phyloP scores from a whole-genome alignment of 2,329 filamentous ascomycete genomes.

The Colletotrichum navitas region DNA sequence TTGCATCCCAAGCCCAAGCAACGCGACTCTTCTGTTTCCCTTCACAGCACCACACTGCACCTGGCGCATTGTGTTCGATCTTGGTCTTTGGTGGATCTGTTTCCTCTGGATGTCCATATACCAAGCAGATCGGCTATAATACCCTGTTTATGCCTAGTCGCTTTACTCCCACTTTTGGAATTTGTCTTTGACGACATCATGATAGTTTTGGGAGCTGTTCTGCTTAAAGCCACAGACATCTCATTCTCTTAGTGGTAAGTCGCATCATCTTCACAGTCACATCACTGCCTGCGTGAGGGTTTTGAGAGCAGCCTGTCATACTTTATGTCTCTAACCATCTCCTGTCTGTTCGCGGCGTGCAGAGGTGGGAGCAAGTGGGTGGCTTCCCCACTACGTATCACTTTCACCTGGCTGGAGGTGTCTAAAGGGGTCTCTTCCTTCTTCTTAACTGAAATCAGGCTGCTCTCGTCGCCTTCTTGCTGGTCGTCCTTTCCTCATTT shows the following conservation, averaged over 20 bases:
- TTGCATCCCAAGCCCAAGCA: conserved; percentile 38
- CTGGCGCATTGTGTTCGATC: conserved; percentile 39
- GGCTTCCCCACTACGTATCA: conserved; percentile 9
- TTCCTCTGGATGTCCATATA: conserved; percentile 32
- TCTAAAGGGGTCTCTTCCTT: background rate
- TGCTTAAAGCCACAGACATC: conserved; percentile 49
- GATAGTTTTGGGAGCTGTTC: conserved; percentile 55
- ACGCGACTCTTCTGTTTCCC: conserved; percentile 39
- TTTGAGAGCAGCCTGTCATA: background rate
- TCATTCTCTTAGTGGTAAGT: conserved; percentile 59
- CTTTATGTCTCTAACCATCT: background rate
- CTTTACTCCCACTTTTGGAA: conserved; percentile 38
- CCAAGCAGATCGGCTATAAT: conserved; percentile 31
- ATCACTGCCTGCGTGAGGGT: background rate
- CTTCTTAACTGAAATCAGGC: background rate
- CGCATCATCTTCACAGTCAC: conserved; percentile 11
- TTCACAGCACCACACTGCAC: conserved; percentile 15
- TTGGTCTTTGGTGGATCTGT: conserved; percentile 26
- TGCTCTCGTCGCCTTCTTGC: background rate
- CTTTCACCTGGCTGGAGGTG: background rate
- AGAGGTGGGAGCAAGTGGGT: conserved; percentile 1
- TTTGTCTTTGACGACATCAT: conserved; percentile 53
- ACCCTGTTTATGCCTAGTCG: conserved; percentile 35
- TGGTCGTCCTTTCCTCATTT: background rate
- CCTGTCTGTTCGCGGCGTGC: background rate